Percentiles rank a stretch among this genome's conserved stretches.
Evolutionary conservation across 371 early-diverging fungal genomes (phyloP).

Genomic region (Mucor saturninus): DNA sequence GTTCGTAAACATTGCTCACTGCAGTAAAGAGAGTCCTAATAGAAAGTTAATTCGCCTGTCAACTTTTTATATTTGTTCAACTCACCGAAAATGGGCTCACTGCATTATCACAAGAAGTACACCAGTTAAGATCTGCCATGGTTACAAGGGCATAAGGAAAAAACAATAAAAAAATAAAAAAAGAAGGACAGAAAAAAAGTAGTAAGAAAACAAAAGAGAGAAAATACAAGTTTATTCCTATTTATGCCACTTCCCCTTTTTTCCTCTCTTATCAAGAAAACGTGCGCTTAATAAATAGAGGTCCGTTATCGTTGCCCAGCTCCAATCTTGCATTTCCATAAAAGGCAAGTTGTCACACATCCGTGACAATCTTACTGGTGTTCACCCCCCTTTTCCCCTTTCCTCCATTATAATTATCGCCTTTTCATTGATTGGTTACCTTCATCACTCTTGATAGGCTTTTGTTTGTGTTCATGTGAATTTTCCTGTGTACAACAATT

Average conservation of each 20-base stretch:
- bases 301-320: background rate
- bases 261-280: background rate
- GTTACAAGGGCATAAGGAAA: background rate
- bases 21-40: constrained; percentile 46
- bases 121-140: constrained; percentile 45
- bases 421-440: too few species aligned
- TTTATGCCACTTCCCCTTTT: background rate
- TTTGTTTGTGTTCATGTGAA: background rate
- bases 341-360: background rate
- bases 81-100: constrained; percentile 45
- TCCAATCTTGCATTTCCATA: background rate
- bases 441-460: too few species aligned
- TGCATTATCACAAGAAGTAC: constrained; percentile 48
- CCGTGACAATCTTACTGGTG: background rate
- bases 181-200: background rate
- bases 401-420: background rate
- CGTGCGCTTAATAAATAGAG: background rate
- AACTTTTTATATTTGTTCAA: background rate
- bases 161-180: background rate
- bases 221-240: background rate
- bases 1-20: constrained; percentile 40
- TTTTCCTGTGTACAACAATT: background rate
- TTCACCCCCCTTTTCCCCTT: background rate
- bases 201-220: background rate
- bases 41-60: background rate